Evolutionary conservation across 768 basidiomycete species (phyloP).

Genomic region (Tricholoma hemisulphureum): DNA sequence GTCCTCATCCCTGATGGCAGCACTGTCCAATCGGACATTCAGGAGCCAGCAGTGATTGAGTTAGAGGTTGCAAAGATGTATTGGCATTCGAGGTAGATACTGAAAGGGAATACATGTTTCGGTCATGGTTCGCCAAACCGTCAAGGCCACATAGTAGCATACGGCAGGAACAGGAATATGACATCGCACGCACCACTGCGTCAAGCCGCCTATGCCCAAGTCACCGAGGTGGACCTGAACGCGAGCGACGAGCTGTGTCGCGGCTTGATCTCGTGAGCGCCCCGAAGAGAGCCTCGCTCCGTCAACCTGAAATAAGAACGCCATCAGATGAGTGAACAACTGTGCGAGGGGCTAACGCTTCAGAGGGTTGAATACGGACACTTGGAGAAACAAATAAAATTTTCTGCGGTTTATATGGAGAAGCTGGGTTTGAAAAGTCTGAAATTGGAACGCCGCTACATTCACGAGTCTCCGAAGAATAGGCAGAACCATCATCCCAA

Average conservation of each 20-base stretch:
- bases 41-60: slow-evolving; percentile 10
- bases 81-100: too few relatives aligned
- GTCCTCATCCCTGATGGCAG: slow-evolving; percentile 9
- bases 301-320: slow-evolving; percentile 71
- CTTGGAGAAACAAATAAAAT: slow-evolving; percentile 36
- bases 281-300: slow-evolving; percentile 65
- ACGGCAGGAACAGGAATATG: slow-evolving; percentile 85
- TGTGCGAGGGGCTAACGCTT: slow-evolving; percentile 54
- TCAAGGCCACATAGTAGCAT: slow-evolving; percentile 81
- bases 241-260: slow-evolving; percentile 23
- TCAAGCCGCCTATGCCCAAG: slow-evolving; percentile 45
- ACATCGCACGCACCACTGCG: slow-evolving; percentile 47
- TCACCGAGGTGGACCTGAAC: slow-evolving; percentile 55
- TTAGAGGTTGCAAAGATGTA: too few relatives aligned
- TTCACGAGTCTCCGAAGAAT: too few relatives aligned
- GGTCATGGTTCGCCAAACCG: slow-evolving; percentile 82
- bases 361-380: slow-evolving; percentile 67
- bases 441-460: slow-evolving; percentile 6
- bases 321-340: slow-evolving; percentile 54
- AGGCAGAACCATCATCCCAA: slow-evolving; percentile 18
- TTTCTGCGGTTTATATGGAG: slow-evolving; percentile 24
- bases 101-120: slow-evolving; percentile 42
- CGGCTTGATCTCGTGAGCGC: slow-evolving; percentile 41
- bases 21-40: slow-evolving; percentile 6
- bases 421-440: slow-evolving; percentile 31